A percentile compares a stretch with the other conserved stretches of the same genome.
phyloP scores from a whole-genome alignment of 768 basidiomycete genomes.

The Hygrocybe punicea region DNA sequence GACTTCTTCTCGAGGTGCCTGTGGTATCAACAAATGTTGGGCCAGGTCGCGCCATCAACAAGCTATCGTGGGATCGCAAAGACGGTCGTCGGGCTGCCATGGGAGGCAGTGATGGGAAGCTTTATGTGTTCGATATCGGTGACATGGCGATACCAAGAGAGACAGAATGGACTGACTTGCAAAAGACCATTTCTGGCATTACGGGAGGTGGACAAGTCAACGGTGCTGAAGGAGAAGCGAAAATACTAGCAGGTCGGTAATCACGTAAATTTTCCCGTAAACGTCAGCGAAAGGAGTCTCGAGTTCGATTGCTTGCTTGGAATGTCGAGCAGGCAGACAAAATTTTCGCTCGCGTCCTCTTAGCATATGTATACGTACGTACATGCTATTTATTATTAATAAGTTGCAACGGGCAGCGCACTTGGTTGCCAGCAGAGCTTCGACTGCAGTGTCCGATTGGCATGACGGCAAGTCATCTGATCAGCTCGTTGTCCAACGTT shows the following conservation, averaged over 20 bases:
- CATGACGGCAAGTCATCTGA: too few relatives aligned
- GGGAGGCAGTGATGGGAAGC: slow-evolving; percentile 86
- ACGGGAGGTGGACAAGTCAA: slow-evolving; percentile 53
- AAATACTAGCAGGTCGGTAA: slow-evolving; percentile 34
- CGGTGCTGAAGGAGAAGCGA: slow-evolving; percentile 34
- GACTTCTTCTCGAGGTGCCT: slow-evolving; percentile 61
- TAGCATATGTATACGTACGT: too few relatives aligned
- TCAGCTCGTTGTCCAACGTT: too few relatives aligned
- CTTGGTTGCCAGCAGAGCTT: too few relatives aligned
- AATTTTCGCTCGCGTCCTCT: too few relatives aligned
- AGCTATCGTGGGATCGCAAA: slow-evolving; percentile 90
- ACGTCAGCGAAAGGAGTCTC: too few relatives aligned
- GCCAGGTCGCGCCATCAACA: slow-evolving; percentile 84
- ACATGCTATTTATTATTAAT: too few relatives aligned
- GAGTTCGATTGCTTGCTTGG: too few relatives aligned
- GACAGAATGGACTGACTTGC: slow-evolving; percentile 90
- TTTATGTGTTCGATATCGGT: slow-evolving; percentile 94
- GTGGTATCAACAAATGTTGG: slow-evolving; percentile 82
- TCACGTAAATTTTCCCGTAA: neutral
- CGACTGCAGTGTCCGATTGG: too few relatives aligned
- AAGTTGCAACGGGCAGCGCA: too few relatives aligned
- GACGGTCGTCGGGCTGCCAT: slow-evolving; percentile 87
- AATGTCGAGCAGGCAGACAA: too few relatives aligned
- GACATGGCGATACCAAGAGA: slow-evolving; percentile 87
- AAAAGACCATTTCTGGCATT: slow-evolving; percentile 78